These are phyloP conservation scores for Tetrastigma voinierianum DNA, from an alignment of 164 flowering plant species.

Conservation along the genomic window DNA sequence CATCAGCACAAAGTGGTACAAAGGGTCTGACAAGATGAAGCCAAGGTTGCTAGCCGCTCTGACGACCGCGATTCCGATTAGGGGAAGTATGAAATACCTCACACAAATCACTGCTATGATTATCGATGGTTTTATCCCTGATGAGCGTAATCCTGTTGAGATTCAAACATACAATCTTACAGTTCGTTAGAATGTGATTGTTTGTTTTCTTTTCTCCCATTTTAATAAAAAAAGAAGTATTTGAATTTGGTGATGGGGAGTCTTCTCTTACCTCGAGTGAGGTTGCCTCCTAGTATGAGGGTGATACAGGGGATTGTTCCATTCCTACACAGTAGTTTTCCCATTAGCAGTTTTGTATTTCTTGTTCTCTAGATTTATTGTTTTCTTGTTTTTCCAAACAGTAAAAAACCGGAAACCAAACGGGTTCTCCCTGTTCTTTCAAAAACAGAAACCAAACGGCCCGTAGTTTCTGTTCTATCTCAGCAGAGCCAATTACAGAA, in stretches of 20 bases:
- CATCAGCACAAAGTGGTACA: conserved; percentile 73
- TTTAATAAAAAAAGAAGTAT: no score
- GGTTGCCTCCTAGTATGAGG: conserved; percentile 92
- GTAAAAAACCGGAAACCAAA: no score
- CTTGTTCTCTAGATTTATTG: no score
- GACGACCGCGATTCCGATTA: conserved; percentile 60
- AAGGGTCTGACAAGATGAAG: conserved; percentile 61
- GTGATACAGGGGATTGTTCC: conserved; percentile 91
- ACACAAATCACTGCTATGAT: conserved; percentile 52
- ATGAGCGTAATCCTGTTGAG: conserved; percentile 46
- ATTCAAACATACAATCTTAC: not conserved
- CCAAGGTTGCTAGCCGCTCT: conserved; percentile 54
- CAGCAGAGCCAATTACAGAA: no score
- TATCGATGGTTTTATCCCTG: conserved; percentile 32
- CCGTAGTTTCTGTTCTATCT: not conserved
- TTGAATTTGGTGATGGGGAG: no score
- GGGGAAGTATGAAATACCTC: conserved; percentile 57
- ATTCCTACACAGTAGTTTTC: conserved; percentile 43
- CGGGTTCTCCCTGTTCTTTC: no score
- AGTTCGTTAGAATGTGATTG: not conserved
- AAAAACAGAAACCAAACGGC: no score
- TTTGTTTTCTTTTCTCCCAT: not conserved
- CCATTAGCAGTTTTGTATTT: no score
- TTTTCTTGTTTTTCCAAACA: no score
- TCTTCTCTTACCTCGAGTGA: conserved; percentile 58